phyloP scores from a whole-genome alignment of 495 filamentous ascomycete species.

The Trichoderma orchidacearum region DNA sequence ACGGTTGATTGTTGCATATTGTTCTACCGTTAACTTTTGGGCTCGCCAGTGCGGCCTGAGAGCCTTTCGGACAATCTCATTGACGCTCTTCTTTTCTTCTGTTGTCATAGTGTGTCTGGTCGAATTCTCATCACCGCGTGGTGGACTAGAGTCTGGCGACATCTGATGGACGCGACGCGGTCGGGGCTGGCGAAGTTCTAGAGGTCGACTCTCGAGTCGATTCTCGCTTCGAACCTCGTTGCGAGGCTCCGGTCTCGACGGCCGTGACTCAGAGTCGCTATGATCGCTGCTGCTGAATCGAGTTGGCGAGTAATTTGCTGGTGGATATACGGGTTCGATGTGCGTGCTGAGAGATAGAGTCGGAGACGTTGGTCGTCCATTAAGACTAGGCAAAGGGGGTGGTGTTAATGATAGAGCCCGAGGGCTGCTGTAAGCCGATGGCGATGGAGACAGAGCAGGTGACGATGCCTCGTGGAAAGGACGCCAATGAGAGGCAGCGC shows the following conservation, averaged over 20 bases:
- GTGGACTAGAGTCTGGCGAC: constrained; percentile 10
- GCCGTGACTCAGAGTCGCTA: constrained; percentile 29
- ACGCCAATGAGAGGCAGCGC: constrained; percentile 28
- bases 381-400: constrained; percentile 38
- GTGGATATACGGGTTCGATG: constrained; percentile 47
- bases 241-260: not conserved
- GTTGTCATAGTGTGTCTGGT: constrained; percentile 43
- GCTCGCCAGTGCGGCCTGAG: constrained; percentile 65
- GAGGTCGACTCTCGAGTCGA: constrained; percentile 7
- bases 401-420: constrained; percentile 60
- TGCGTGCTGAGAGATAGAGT: constrained; percentile 54
- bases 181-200: constrained; percentile 36
- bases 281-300: constrained; percentile 28
- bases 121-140: constrained; percentile 11
- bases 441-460: constrained; percentile 56
- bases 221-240: not conserved
- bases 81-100: constrained; percentile 67
- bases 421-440: constrained; percentile 54
- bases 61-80: constrained; percentile 62
- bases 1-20: constrained; percentile 80
- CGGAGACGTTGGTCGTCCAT: constrained; percentile 44
- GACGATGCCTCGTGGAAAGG: constrained; percentile 45
- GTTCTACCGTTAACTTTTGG: constrained; percentile 58
- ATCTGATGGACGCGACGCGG: constrained; percentile 21
- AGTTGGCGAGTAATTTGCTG: constrained; percentile 45